A percentile compares a stretch with the other conserved stretches of the same genome.
phyloP scores from a whole-genome alignment of 768 basidiomycete genomes.

The Trametes sanguinea region DNA sequence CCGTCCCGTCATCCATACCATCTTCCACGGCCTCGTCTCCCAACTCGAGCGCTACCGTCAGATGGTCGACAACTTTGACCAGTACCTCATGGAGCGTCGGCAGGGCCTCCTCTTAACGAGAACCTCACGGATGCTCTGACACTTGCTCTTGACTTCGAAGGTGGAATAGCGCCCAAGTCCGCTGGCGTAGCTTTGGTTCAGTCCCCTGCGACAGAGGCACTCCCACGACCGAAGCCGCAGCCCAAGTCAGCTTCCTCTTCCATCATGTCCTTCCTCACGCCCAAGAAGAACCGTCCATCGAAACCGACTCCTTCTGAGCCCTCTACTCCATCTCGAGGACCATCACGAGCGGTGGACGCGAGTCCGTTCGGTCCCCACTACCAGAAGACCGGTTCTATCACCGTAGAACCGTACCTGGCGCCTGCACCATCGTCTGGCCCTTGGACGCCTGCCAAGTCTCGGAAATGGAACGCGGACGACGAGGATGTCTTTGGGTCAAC shows the following conservation, averaged over 20 bases:
- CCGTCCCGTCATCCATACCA: conserved; percentile 77
- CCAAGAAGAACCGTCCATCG: conserved; percentile 62
- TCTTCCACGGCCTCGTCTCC: conserved; percentile 76
- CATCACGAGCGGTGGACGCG: conserved; percentile 49
- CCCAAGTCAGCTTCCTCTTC: conserved; percentile 56
- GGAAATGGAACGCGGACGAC: conserved; percentile 58
- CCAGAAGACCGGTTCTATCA: conserved; percentile 68
- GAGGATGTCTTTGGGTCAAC: conserved; percentile 70
- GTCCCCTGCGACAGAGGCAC: conserved; percentile 32
- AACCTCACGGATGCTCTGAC: conserved; percentile 88
- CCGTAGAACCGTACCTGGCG: conserved; percentile 69
- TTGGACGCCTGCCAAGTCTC: conserved; percentile 61
- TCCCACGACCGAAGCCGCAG: conserved; percentile 35
- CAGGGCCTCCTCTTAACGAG: conserved; percentile 90
- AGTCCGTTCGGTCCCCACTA: conserved; percentile 89
- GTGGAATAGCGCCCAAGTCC: conserved; percentile 32
- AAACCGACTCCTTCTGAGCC: conserved; percentile 41
- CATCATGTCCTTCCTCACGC: conserved; percentile 78
- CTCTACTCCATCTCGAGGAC: conserved; percentile 46
- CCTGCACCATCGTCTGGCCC: conserved; percentile 57
- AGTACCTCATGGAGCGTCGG: conserved; percentile 79
- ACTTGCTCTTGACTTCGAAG: conserved; percentile 63
- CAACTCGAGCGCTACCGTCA: conserved; percentile 83
- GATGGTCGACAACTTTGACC: conserved; percentile 78
- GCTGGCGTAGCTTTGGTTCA: conserved; percentile 24